Conservation (phyloP, 2,329 filamentous ascomycete species). For the Fusarium compactum region DNA sequence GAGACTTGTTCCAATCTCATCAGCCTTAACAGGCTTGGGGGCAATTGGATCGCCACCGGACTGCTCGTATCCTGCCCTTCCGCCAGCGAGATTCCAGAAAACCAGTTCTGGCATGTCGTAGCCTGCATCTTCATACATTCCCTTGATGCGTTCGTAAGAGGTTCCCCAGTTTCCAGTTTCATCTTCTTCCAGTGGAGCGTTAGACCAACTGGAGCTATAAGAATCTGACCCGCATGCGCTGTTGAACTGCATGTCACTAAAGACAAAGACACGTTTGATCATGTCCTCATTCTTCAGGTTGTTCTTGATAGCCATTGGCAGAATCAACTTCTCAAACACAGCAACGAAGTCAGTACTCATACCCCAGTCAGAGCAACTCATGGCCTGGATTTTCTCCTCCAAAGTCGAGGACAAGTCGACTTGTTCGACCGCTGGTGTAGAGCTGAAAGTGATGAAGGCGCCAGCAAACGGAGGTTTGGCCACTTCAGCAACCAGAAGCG, state of each 20-base stretch:
- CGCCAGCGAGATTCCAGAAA: slow-evolving; percentile 69
- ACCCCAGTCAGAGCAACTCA: slow-evolving; percentile 54
- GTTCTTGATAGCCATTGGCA: slow-evolving; percentile 64
- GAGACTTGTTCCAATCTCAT: slow-evolving; percentile 59
- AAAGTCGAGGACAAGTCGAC: slow-evolving; percentile 56
- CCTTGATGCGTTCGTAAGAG: slow-evolving; percentile 63
- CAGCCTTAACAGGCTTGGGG: slow-evolving; percentile 63
- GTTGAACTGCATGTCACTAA: slow-evolving; percentile 72
- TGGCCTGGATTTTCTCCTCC: slow-evolving; percentile 54
- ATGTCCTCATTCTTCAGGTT: slow-evolving; percentile 67
- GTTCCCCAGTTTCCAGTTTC: slow-evolving; percentile 41
- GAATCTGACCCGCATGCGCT: slow-evolving; percentile 15
- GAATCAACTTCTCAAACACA: slow-evolving; percentile 66
- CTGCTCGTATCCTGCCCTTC: slow-evolving; percentile 46
- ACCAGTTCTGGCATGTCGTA: slow-evolving; percentile 71
- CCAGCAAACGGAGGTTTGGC: slow-evolving; percentile 65
- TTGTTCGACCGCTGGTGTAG: slow-evolving; percentile 54
- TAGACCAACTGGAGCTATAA: background rate
- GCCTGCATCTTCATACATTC: slow-evolving; percentile 59
- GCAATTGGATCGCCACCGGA: slow-evolving; percentile 48
- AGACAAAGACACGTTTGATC: slow-evolving; percentile 71
- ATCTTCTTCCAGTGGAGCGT: slow-evolving; percentile 50
- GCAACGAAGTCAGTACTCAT: slow-evolving; percentile 64
- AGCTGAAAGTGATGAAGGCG: slow-evolving; percentile 67
- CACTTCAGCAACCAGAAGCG: slow-evolving; percentile 66